phyloP scores from a whole-genome alignment of 495 filamentous ascomycete species.

The Polyplosphaeria fusca region DNA sequence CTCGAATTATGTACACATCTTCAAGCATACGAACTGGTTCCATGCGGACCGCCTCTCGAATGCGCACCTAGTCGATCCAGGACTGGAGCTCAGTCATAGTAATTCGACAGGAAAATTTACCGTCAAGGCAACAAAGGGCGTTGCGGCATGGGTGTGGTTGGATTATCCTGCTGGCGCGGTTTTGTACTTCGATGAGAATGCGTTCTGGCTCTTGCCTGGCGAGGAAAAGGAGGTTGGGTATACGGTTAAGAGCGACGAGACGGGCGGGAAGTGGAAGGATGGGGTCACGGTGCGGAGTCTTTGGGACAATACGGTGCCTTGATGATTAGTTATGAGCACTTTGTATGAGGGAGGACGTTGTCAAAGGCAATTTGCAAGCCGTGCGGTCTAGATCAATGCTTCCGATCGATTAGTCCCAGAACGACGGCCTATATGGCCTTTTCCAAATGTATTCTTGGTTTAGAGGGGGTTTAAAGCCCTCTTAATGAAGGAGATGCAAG shows the following conservation, averaged over 20 bases:
- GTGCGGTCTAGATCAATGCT: too few species aligned
- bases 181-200: constrained; percentile 60
- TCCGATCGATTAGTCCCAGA: too few species aligned
- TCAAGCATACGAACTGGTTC: constrained; percentile 58
- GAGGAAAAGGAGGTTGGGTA: constrained; percentile 52
- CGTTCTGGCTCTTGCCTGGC: constrained; percentile 55
- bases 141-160: constrained; percentile 67
- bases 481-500: too few species aligned
- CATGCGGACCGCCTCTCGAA: constrained; percentile 52
- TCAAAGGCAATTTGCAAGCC: too few species aligned
- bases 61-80: constrained; percentile 56
- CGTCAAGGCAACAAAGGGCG: constrained; percentile 54
- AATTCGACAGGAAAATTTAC: constrained; percentile 47
- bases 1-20: constrained; percentile 45
- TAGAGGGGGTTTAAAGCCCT: too few species aligned
- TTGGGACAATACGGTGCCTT: constrained; percentile 57
- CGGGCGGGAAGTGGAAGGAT: constrained; percentile 49
- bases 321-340: too few species aligned
- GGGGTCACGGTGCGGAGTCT: constrained; percentile 59
- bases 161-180: constrained; percentile 57
- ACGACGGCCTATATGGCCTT: too few species aligned
- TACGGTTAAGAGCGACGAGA: constrained; percentile 50
- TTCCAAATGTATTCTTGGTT: too few species aligned
- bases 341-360: not conserved
- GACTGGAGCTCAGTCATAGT: constrained; percentile 48